These are phyloP conservation scores for Skeletonema costatum DNA, from an alignment of 108 stramenopile species.

Conservation along the genomic window DNA sequence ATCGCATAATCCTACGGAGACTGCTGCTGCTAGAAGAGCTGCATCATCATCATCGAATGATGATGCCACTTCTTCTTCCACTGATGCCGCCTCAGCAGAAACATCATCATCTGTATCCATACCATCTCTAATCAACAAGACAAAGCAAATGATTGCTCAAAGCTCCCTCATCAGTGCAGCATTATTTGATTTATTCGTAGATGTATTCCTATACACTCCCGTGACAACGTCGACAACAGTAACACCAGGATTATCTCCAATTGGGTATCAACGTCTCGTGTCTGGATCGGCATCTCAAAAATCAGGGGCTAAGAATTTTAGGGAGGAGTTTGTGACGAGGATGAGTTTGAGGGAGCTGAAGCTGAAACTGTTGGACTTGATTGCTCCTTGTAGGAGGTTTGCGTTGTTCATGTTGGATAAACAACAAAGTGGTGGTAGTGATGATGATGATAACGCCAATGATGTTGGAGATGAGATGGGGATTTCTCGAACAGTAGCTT, in stretches of 20 bases:
- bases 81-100: not conserved
- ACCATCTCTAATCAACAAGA: slow-evolving; percentile 1
- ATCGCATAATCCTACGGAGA: slow-evolving; percentile 28
- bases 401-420: slow-evolving; percentile 56
- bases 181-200: slow-evolving; percentile 66
- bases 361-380: slow-evolving; percentile 65
- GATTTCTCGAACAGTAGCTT: slow-evolving; percentile 59
- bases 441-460: not conserved
- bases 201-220: slow-evolving; percentile 63
- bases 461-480: slow-evolving; percentile 12
- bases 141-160: slow-evolving; percentile 11
- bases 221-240: slow-evolving; percentile 12
- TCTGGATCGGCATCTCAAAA: slow-evolving; percentile 41
- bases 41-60: not conserved
- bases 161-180: slow-evolving; percentile 38
- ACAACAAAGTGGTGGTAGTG: not conserved
- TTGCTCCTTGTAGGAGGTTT: slow-evolving; percentile 66
- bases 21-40: slow-evolving; percentile 12
- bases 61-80: not conserved
- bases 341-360: slow-evolving; percentile 42
- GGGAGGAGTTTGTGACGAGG: slow-evolving; percentile 24
- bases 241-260: slow-evolving; percentile 73
- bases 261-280: slow-evolving; percentile 56
- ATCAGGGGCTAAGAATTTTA: slow-evolving; percentile 64
- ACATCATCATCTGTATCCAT: not conserved